Conservation (phyloP, 495 filamentous ascomycete genomes). For the Neurospora sp. region DNA sequence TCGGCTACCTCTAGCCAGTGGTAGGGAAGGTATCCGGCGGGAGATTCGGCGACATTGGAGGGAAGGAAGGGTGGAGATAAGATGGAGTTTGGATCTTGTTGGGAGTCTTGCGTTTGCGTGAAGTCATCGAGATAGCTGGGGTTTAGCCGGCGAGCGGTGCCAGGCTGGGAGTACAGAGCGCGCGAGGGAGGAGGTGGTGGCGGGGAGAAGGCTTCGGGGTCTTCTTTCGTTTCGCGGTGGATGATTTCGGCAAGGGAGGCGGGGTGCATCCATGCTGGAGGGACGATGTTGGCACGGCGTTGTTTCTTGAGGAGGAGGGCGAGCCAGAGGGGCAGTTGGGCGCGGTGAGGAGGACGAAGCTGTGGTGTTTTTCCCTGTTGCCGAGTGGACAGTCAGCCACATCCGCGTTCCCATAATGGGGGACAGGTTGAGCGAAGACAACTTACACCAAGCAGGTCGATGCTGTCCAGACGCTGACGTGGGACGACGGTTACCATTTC, state of each 20-base stretch:
- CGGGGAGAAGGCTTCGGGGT: constrained; percentile 59
- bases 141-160: constrained; percentile 17
- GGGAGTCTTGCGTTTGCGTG: not conserved
- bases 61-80: constrained; percentile 52
- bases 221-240: constrained; percentile 60
- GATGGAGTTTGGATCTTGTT: constrained; percentile 1
- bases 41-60: constrained; percentile 47
- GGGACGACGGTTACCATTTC: constrained; percentile 87
- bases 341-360: constrained; percentile 72
- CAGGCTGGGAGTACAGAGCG: constrained; percentile 24
- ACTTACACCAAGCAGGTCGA: constrained; percentile 75
- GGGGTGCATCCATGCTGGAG: constrained; percentile 78
- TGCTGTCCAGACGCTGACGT: constrained; percentile 76
- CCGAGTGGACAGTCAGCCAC: not conserved
- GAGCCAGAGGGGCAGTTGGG: constrained; percentile 83
- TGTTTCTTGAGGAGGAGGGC: constrained; percentile 96
- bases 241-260: constrained; percentile 64
- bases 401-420: not conserved
- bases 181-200: constrained; percentile 52
- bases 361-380: constrained; percentile 63
- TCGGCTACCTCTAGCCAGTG: constrained; percentile 89
- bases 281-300: constrained; percentile 83
- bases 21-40: constrained; percentile 65
- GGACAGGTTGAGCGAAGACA: constrained; percentile 7
- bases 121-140: not conserved